Base-by-base conservation (phyloP, 1,284 basidiomycete genomes). In the Boletus calvinii region DNA sequence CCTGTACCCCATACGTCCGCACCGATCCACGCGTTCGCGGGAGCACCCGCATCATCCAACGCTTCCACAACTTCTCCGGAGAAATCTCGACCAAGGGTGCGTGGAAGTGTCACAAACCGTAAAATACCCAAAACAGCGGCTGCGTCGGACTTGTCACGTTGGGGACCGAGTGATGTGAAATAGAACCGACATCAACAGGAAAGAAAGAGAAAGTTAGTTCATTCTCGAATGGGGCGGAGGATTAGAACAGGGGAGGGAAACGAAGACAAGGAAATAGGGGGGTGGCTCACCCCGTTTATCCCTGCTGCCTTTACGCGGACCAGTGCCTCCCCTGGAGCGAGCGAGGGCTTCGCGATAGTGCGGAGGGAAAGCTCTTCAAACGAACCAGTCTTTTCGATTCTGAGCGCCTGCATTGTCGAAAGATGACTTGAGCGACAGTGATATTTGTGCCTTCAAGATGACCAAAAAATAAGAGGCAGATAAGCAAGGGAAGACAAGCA, bases 1-100 rank as follows among this genome's bases (percentile, higher is more conserved):
- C 69, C 70, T 0, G 67, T 72, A 18, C 67, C 70, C 67, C 67
- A 69, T 3, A 69, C 70, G 0, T 70, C 54, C 31, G 61, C 53
- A 38, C 65, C 68, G 0, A 67, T 41, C 67, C 67, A 69, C 6
- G 55, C 9, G 2, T 53, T 39, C 2, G 56, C 49, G 0, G 56
- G 32, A 5, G 39, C 31, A 9, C 70, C 70, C 3, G 48, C 29
- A 10, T 60, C 49, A 17, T 70, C 64, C 37, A 66, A 34, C 1
- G 65, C 70, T 30, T 71, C 63, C 12, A 66, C 59, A 29, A 69
- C 66, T 18, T 70, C 61, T 1, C 67, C 67, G 1, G 67, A 71
- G 37, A 72, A 72, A 43, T 69, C 67, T 35, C 67, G 52, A 32
- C 67, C 67, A 7, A 59, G 58, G 18, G 46, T 68, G 29, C 67